A percentile compares a stretch with the other conserved stretches of the same genome.
phyloP scores from a whole-genome alignment of 208 protist species.

The Crithidia thermophila region DNA sequence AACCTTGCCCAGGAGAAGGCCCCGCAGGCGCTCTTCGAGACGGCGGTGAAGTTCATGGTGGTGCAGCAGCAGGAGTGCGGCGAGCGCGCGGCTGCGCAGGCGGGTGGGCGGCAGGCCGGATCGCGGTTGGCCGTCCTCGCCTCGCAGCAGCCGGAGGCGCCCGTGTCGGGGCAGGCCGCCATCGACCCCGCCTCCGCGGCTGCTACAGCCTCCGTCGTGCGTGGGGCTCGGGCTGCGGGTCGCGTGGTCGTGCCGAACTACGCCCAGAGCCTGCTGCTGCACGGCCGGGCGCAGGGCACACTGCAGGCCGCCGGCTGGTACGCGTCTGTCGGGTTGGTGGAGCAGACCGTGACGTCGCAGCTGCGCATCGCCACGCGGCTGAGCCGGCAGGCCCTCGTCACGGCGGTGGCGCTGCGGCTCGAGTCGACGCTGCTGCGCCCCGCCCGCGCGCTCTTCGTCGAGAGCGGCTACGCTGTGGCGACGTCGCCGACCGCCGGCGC shows the following conservation, averaged over 20 bases:
- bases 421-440: conserved; percentile 25
- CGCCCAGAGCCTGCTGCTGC: conserved; percentile 57
- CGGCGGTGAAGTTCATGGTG: conserved; percentile 70
- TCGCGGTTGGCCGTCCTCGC: conserved; percentile 43
- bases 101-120: conserved; percentile 26
- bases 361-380: conserved; percentile 35
- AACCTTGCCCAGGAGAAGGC: conserved; percentile 29
- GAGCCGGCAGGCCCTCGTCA: conserved; percentile 19
- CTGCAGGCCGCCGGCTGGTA: conserved; percentile 51
- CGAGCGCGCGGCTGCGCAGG: conserved; percentile 23
- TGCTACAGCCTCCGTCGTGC: conserved; percentile 3
- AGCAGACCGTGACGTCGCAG: conserved; percentile 40
- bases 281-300: conserved; percentile 65
- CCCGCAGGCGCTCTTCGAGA: conserved; percentile 57
- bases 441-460: conserved; percentile 22
- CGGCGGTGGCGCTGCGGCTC: conserved; percentile 19
- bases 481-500: background rate
- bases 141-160: conserved; percentile 26
- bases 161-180: no score
- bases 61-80: conserved; percentile 43
- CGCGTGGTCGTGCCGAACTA: conserved; percentile 42
- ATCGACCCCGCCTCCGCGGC: background rate
- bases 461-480: conserved; percentile 14
- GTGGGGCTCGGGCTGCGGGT: conserved; percentile 12
- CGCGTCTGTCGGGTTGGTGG: conserved; percentile 32